Conservation (phyloP, 768 basidiomycete species). For the Tulasnella sp. region DNA sequence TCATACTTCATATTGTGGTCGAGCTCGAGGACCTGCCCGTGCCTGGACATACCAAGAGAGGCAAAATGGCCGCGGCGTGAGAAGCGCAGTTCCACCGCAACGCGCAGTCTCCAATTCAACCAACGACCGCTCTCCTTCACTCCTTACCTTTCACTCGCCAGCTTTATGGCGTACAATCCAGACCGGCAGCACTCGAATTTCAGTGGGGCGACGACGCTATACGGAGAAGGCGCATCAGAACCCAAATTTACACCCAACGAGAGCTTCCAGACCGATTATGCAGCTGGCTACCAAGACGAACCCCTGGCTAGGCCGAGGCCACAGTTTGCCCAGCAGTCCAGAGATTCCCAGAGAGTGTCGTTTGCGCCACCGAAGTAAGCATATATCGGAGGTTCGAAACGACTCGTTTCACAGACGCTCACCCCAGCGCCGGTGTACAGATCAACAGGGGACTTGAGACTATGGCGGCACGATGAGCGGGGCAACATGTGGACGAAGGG, state of each 20-base stretch:
- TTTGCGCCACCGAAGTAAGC: conserved; percentile 27
- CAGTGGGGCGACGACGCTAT: not conserved
- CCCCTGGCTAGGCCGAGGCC: not conserved
- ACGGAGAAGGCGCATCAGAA: not conserved
- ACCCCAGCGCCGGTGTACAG: conserved; percentile 16
- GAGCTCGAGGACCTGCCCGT: not conserved
- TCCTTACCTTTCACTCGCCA: not conserved
- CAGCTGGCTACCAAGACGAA: conserved; percentile 7
- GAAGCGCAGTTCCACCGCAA: conserved; percentile 5
- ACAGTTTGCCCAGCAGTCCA: not conserved
- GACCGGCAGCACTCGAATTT: not conserved
- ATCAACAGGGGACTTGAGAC: conserved; percentile 34
- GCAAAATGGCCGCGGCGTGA: conserved; percentile 5
- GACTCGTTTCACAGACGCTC: not conserved
- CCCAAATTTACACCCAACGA: not conserved
- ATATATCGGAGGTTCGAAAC: not conserved
- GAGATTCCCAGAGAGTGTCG: not conserved
- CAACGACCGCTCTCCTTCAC: not conserved
- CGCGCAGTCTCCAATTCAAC: not conserved
- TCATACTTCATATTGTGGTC: not conserved
- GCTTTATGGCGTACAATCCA: not conserved
- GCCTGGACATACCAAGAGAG: not conserved
- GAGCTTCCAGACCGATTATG: not conserved
- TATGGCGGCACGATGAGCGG: conserved; percentile 51
- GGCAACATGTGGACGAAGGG: conserved; percentile 68